Conservation (phyloP, 345 rosid genomes). For the Passiflora organensis region DNA sequence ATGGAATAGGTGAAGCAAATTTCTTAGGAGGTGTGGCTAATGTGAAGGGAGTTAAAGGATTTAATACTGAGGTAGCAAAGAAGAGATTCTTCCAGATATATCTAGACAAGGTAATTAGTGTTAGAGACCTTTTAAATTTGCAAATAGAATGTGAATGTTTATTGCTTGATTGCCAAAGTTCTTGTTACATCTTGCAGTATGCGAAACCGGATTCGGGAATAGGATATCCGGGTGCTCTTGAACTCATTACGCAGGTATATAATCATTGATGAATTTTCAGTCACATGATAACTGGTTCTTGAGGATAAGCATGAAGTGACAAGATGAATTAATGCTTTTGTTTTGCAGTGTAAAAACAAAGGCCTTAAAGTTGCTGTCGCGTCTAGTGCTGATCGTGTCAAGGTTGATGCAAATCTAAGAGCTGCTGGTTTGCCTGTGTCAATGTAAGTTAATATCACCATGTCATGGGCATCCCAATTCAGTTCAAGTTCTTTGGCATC, state of each 20-base stretch:
- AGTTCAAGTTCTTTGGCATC: no score
- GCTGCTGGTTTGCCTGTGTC: conserved; percentile 75
- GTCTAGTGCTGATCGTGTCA: conserved; percentile 91
- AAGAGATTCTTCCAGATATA: conserved; percentile 88
- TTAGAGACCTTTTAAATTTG: conserved; percentile 1
- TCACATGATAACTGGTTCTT: conserved; percentile 1
- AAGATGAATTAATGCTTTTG: not conserved
- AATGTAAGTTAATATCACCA: conserved; percentile 42
- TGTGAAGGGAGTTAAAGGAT: conserved; percentile 69
- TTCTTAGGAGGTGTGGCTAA: conserved; percentile 91
- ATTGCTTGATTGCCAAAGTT: conserved; percentile 1
- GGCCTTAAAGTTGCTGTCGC: conserved; percentile 96
- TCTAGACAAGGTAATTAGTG: conserved; percentile 61
- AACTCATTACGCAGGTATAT: conserved; percentile 77
- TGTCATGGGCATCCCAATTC: not conserved
- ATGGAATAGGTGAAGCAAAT: conserved; percentile 71
- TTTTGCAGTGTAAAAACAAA: conserved; percentile 65
- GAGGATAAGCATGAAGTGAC: conserved; percentile 3
- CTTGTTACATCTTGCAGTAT: conserved; percentile 37
- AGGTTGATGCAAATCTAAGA: conserved; percentile 89
- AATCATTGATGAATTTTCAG: not conserved
- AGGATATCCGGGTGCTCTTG: conserved; percentile 91
- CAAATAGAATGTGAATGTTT: conserved; percentile 2
- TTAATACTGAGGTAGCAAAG: conserved; percentile 60
- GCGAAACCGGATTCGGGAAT: conserved; percentile 95